A percentile compares a stretch with the other conserved stretches of the same genome.
These are phyloP conservation scores for Cnidoscolus chayamansa DNA, from an alignment of 441 rosid species.

Conservation along the genomic window DNA sequence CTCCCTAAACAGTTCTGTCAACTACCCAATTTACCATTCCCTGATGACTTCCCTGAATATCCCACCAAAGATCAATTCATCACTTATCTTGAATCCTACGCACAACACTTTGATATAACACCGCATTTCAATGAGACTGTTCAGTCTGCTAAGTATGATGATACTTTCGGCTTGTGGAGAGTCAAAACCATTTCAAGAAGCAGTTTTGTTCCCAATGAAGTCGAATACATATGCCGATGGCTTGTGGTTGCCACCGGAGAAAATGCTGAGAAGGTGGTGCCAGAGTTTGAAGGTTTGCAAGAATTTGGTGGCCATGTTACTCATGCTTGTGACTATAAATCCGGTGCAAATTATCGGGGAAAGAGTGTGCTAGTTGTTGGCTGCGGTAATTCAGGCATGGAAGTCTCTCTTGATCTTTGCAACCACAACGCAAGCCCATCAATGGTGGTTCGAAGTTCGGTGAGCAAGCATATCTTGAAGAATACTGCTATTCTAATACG, in stretches of 20 bases:
- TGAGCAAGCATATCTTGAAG: conserved; percentile 29
- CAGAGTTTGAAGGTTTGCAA: conserved; percentile 66
- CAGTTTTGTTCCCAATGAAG: conserved; percentile 28
- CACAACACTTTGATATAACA: conserved; percentile 52
- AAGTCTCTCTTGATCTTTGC: conserved; percentile 75
- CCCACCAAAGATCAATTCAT: conserved; percentile 75
- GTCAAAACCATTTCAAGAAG: conserved; percentile 46
- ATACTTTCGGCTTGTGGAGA: conserved; percentile 64
- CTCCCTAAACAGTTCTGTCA: conserved; percentile 83
- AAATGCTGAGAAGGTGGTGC: conserved; percentile 73
- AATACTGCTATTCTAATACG: neutral
- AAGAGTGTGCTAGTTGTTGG: conserved; percentile 79
- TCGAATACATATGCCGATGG: conserved; percentile 79
- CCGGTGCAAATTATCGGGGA: conserved; percentile 56
- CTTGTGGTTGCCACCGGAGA: conserved; percentile 90
- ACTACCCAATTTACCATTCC: conserved; percentile 57
- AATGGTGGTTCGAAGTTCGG: conserved; percentile 82
- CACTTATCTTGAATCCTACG: conserved; percentile 64
- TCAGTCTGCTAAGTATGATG: conserved; percentile 61
- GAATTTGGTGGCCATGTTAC: conserved; percentile 52
- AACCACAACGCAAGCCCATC: conserved; percentile 61
- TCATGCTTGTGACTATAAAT: conserved; percentile 73
- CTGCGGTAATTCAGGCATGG: conserved; percentile 97
- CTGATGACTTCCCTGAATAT: conserved; percentile 66
- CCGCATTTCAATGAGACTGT: conserved; percentile 72